Base-by-base conservation (phyloP, 495 filamentous ascomycete species). In the Talaromyces borbonicus region DNA sequence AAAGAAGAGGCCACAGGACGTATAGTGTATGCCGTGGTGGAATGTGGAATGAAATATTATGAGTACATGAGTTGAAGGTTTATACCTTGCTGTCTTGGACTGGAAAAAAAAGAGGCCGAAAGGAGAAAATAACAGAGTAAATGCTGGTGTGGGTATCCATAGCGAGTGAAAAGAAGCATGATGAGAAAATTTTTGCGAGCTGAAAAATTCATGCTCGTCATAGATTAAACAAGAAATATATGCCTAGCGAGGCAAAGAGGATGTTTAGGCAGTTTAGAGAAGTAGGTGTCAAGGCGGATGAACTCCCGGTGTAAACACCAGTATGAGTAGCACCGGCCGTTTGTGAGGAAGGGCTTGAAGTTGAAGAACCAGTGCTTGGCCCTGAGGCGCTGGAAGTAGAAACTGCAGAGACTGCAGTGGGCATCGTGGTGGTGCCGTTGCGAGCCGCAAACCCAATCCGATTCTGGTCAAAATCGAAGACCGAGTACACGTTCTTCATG, bases 401-500 rank as follows among this genome's bases (percentile, higher is more conserved):
- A 29, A 24, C 16, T 16, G 44, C 8, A 4, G 27, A 23, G 38
- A 22, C 16, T 4, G 30, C 38, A 9, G 11, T 48, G 24, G 27
- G 32, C 4, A 27, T 31, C 4, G 37, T n/a, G 4, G 29, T 22
- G 14, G 47, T 35, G 8, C 37, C 47, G 43, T 49, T 42, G 37
- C 54, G 60, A 26, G 46, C 31, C 4, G 62, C 68, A 48, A 72
- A 64, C 12, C 68, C 68, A 29, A 72, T 55, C n/a, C 61, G 56
- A 6, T 51, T 52, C 12, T 67, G 54, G 32, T 72, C 85, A 29
- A 73, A 75, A 58, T 94, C 87, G 53, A 93, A 93, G 16, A 92
- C 81, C 18, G 76, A 66, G 63, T 92, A 92, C n/a, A 93, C 86
- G 51, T 93, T 92, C 66, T 93, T 94, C 47, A 94, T 60, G 52